These are phyloP conservation scores for Phytophthora uliginosa DNA, from an alignment of 352 stramenopile genomes.

Conservation along the genomic window DNA sequence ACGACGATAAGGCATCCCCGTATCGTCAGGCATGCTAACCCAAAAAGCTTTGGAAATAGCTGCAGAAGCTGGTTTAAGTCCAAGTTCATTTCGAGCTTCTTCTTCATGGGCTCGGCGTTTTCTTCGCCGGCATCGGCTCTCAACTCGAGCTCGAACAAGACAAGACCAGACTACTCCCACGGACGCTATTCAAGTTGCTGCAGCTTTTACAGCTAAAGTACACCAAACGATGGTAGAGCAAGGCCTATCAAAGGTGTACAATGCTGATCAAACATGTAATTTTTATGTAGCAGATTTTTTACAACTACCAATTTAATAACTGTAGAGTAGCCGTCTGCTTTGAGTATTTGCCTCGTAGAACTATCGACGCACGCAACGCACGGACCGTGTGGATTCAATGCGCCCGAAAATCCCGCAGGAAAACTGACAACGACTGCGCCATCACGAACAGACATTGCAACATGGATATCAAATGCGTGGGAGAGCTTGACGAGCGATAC, in stretches of 20 bases:
- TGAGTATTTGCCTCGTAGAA: too few relatives aligned
- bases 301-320: too few relatives aligned
- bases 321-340: too few relatives aligned
- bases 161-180: conserved; percentile 15
- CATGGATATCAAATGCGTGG: too few relatives aligned
- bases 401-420: too few relatives aligned
- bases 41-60: conserved; percentile 12
- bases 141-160: conserved; percentile 8
- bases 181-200: conserved; percentile 5
- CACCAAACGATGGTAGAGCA: conserved; percentile 6
- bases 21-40: conserved; percentile 8
- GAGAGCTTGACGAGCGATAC: too few relatives aligned
- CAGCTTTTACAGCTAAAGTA: not conserved
- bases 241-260: conserved; percentile 9
- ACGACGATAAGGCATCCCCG: conserved; percentile 8
- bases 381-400: too few relatives aligned
- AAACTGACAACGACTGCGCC: too few relatives aligned
- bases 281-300: not conserved
- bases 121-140: conserved; percentile 1
- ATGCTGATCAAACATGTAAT: conserved; percentile 30
- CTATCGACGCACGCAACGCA: too few relatives aligned
- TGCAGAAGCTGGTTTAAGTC: not conserved
- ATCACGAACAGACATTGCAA: too few relatives aligned
- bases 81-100: conserved; percentile 1
- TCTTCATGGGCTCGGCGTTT: conserved; percentile 3